A percentile compares a stretch with the other conserved stretches of the same genome.
Conservation (phyloP, 2,329 filamentous ascomycete genomes). For the Nemania bipapillata region DNA sequence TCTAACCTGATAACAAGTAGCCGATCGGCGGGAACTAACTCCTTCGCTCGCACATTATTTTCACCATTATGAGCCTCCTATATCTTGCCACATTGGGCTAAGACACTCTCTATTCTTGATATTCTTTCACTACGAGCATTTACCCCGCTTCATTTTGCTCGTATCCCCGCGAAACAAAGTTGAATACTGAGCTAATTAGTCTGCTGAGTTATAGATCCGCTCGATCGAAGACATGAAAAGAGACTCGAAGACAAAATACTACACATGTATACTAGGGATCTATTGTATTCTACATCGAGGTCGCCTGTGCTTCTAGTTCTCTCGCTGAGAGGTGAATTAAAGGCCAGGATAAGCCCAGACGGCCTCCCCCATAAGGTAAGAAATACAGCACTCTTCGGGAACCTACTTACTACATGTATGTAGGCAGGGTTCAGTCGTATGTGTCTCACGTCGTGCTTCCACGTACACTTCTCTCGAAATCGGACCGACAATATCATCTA, state of each 20-base stretch:
- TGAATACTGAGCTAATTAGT: slow-evolving; percentile 20
- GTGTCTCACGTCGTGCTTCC: slow-evolving; percentile 29
- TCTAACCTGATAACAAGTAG: slow-evolving; percentile 36
- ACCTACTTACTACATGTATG: too few relatives aligned
- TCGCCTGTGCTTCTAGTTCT: slow-evolving; percentile 25
- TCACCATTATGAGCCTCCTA: slow-evolving; percentile 13
- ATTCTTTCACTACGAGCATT: slow-evolving; percentile 18
- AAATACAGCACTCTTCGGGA: slow-evolving; percentile 29
- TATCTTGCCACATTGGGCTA: not conserved
- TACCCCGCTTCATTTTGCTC: slow-evolving; percentile 25
- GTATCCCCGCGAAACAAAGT: slow-evolving; percentile 13
- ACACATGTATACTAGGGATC: not conserved
- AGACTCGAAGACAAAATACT: slow-evolving; percentile 11
- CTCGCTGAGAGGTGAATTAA: slow-evolving; percentile 29
- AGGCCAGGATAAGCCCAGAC: slow-evolving; percentile 31
- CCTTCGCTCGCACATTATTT: slow-evolving; percentile 28
- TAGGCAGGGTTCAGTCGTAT: slow-evolving; percentile 8
- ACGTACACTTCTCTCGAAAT: slow-evolving; percentile 36
- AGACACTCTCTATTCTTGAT: slow-evolving; percentile 23
- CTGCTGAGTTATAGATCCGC: slow-evolving; percentile 13
- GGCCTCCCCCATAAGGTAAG: slow-evolving; percentile 30
- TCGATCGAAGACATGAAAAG: slow-evolving; percentile 20
- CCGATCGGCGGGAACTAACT: slow-evolving; percentile 33
- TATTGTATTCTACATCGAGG: slow-evolving; percentile 28
- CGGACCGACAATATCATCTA: slow-evolving; percentile 31